These are phyloP conservation scores for Tricholoma sp. DNA, from an alignment of 768 basidiomycete genomes.

Conservation along the genomic window DNA sequence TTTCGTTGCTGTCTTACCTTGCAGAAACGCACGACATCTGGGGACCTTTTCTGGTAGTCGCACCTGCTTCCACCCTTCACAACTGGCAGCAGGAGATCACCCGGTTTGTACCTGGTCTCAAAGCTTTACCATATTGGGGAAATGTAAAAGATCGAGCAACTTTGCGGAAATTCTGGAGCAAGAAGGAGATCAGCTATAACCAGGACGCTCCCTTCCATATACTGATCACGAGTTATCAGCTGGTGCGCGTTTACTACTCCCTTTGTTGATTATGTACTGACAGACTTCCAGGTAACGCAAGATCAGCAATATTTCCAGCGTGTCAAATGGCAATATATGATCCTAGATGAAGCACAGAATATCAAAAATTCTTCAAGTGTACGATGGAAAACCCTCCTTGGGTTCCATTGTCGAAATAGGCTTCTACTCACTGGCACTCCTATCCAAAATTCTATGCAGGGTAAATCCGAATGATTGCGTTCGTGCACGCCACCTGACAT, in stretches of 20 bases:
- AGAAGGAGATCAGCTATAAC: conserved; percentile 93
- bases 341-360: conserved; percentile 98
- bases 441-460: conserved; percentile 99
- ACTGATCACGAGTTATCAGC: conserved; percentile 93
- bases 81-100: conserved; percentile 99
- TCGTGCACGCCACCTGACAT: conserved; percentile 2
- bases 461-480: conserved; percentile 33
- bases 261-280: not conserved
- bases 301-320: conserved; percentile 98
- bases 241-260: conserved; percentile 45
- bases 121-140: conserved; percentile 98
- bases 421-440: conserved; percentile 95
- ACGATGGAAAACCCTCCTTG: conserved; percentile 94
- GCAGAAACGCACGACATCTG: conserved; percentile 98
- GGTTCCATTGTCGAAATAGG: conserved; percentile 94
- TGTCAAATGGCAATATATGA: conserved; percentile 99
- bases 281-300: conserved; percentile 66
- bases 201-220: conserved; percentile 96
- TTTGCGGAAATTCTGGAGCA: conserved; percentile 95
- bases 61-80: conserved; percentile 94
- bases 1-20: conserved; percentile 91
- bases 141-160: conserved; percentile 94
- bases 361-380: conserved; percentile 97
- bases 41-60: conserved; percentile 98
- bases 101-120: conserved; percentile 89